Conservation (phyloP, 345 rosid genomes). For the Combretum micranthum region DNA sequence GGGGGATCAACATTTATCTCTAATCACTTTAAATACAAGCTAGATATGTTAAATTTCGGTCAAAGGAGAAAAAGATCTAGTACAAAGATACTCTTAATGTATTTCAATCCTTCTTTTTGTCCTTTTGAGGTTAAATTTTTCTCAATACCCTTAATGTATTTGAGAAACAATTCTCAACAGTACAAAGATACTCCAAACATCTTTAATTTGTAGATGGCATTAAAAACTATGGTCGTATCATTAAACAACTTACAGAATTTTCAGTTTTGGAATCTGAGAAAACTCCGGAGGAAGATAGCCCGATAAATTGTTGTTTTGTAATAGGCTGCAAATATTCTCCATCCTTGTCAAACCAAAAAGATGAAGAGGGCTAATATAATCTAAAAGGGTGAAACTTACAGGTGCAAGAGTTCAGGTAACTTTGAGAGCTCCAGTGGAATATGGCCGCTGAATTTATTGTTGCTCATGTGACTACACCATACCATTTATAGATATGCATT, state of each 20-base stretch:
- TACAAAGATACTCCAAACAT: no score
- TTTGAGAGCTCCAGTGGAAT: constrained; percentile 75
- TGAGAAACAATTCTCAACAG: background rate
- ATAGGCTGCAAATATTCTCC: constrained; percentile 53
- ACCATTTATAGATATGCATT: constrained; percentile 1
- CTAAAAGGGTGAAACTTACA: constrained; percentile 46
- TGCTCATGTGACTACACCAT: constrained; percentile 86
- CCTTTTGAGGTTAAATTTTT: no score
- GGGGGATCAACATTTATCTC: no score
- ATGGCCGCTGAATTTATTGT: constrained; percentile 91
- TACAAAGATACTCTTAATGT: no score
- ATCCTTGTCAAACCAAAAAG: constrained; percentile 3
- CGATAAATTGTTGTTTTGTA: constrained; percentile 85
- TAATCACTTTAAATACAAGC: no score
- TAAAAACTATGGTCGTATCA: background rate
- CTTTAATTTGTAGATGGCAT: no score
- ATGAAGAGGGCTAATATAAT: background rate
- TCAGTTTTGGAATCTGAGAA: constrained; percentile 49
- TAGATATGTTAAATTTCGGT: no score
- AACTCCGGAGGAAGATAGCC: constrained; percentile 83
- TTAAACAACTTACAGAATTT: constrained; percentile 60
- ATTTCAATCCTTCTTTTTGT: no score
- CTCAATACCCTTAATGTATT: background rate
- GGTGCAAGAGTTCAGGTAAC: constrained; percentile 66
- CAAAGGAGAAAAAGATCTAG: no score